phyloP scores from a whole-genome alignment of 352 stramenopile species.

The Saprolegnia parasitica region DNA sequence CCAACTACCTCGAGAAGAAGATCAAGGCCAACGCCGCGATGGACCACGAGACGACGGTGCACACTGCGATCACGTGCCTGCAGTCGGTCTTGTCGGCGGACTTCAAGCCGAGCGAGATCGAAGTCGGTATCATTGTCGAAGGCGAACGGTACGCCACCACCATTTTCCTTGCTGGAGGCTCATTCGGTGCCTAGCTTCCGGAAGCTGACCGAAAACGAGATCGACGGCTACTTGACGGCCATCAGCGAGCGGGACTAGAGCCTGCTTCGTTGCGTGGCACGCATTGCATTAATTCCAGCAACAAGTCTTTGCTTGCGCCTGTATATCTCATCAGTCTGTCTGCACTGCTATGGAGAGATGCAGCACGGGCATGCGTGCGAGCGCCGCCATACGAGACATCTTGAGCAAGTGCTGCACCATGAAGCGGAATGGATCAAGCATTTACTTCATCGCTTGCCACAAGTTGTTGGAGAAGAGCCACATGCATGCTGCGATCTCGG shows the following conservation, averaged over 20 bases:
- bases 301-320: background rate
- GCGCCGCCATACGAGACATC: too few relatives aligned
- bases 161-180: slow-evolving; percentile 32
- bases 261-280: background rate
- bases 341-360: too few relatives aligned
- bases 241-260: slow-evolving; percentile 93
- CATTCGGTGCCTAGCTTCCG: slow-evolving; percentile 61
- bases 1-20: slow-evolving; percentile 99
- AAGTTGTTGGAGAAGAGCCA: too few relatives aligned
- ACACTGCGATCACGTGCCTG: slow-evolving; percentile 96
- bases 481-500: too few relatives aligned
- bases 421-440: too few relatives aligned
- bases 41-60: slow-evolving; percentile 90
- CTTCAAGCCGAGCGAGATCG: slow-evolving; percentile 97
- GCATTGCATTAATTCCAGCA: background rate
- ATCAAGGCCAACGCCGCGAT: slow-evolving; percentile 88
- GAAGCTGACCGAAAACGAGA: slow-evolving; percentile 94
- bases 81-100: slow-evolving; percentile 96
- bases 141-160: slow-evolving; percentile 65
- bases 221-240: slow-evolving; percentile 96
- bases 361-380: too few relatives aligned
- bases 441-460: too few relatives aligned
- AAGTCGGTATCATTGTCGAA: slow-evolving; percentile 68
- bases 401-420: too few relatives aligned
- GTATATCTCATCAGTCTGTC: background rate